Conservation (phyloP, 306 rosid genomes). For the Medicago ruthenica region DNA sequence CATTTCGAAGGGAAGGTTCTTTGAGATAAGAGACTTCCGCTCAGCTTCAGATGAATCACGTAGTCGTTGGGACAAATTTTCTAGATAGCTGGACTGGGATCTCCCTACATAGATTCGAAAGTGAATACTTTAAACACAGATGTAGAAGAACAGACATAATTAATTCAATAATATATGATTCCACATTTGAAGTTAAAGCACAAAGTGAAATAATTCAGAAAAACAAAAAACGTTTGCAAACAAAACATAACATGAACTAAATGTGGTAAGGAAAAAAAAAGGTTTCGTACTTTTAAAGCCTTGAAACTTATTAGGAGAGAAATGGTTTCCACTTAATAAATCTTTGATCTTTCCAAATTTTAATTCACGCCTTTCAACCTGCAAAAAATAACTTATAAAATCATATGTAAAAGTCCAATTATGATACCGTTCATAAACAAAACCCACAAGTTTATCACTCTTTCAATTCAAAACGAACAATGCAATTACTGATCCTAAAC, state of each 20-base stretch:
- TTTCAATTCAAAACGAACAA: too few relatives aligned
- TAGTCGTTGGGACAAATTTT: constrained; percentile 64
- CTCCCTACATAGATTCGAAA: constrained; percentile 47
- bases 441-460: too few relatives aligned
- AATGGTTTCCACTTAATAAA: constrained; percentile 52
- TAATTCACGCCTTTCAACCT: constrained; percentile 65
- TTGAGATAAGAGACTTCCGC: constrained; percentile 80
- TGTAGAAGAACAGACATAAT: background rate
- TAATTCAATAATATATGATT: background rate
- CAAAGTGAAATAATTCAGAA: constrained; percentile 4
- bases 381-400: constrained; percentile 40
- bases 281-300: constrained; percentile 54
- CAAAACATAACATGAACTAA: constrained; percentile 3
- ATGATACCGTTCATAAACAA: too few relatives aligned
- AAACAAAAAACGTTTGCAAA: background rate
- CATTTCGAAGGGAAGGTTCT: constrained; percentile 73
- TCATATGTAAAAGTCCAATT: too few relatives aligned
- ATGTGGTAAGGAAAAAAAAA: constrained; percentile 15
- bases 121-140: background rate
- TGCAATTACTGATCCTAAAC: too few relatives aligned
- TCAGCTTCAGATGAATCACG: constrained; percentile 55
- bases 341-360: constrained; percentile 49
- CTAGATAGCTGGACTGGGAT: constrained; percentile 72
- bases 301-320: constrained; percentile 48
- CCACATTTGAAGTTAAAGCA: background rate